Base-by-base conservation (phyloP, 2,329 filamentous ascomycete genomes). In the Cordyceps cicadae region DNA sequence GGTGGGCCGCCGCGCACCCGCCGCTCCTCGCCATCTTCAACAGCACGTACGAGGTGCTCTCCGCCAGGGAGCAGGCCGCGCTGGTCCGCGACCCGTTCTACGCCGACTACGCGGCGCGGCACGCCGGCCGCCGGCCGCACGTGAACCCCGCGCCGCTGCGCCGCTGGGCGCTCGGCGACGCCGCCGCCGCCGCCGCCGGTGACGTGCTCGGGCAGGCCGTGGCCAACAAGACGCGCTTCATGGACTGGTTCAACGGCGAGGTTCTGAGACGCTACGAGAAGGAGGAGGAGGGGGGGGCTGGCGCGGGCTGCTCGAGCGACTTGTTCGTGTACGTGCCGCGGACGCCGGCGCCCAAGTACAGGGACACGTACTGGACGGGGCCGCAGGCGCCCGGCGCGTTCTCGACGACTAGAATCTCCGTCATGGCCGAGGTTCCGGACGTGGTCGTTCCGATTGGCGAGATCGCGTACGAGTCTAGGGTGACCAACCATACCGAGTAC, bases 381-480 rank as follows among this genome's bases (percentile, higher is more conserved):
- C 81, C 82, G 0, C 68, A 70, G 0, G 68, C 76, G 3, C 80
- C 81, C 0, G 71, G 74, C 9, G 80, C 81, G 0, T 84, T 81
- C 60, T 66, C 67, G 2, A 72, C 64, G 5, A 66, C 67, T 9
- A 68, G 76, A 15, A 70, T 76, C 32, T 70, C 69, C 26, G 66
- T 72, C 43, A 70, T 70, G 64, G 67, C 67, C 21, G 76, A 72
- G 45, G 71, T 71, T 34, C 76, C 77, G 0, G 77, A 79, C 60
- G 70, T 67, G 24, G 75, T 77, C 1, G 71, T 75, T 41, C 75
- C 77, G 0, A 67, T 79, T 3, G 76, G 79, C 2, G 70, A 79
- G 65, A 67, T 75, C 0, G 62, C 66, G 1, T 67, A 67, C 5
- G 60, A 48, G 37, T 75, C 73, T 48, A 59, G 53, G 5, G 73